phyloP scores from a whole-genome alignment of 1,284 basidiomycete genomes.

The Melampsora larici-populina region DNA sequence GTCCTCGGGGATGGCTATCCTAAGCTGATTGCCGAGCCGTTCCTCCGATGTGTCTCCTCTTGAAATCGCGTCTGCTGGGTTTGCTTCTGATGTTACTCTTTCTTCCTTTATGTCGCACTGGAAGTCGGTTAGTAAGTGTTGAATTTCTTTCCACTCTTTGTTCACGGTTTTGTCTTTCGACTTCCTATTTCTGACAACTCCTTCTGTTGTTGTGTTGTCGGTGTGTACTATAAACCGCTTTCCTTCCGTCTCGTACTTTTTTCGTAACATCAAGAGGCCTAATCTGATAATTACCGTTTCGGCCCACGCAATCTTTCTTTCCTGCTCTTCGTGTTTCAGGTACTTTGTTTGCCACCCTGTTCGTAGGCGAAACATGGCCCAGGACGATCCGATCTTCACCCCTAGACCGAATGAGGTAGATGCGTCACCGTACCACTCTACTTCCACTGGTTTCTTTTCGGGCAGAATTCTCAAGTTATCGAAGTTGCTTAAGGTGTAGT shows the following conservation, averaged over 20 bases:
- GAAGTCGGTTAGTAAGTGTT: not conserved
- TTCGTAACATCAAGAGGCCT: constrained; percentile 11
- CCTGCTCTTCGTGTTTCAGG: too few relatives aligned
- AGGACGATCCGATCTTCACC: too few relatives aligned
- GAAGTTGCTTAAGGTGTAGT: not conserved
- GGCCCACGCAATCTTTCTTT: not conserved
- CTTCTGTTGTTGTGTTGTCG: too few relatives aligned
- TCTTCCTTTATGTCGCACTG: not conserved
- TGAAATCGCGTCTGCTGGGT: not conserved
- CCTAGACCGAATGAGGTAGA: constrained; percentile 4
- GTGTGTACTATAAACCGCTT: not conserved
- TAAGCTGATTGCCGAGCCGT: too few relatives aligned
- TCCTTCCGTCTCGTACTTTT: not conserved
- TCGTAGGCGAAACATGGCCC: not conserved
- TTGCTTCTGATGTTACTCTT: constrained; percentile 4
- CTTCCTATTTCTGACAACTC: too few relatives aligned
- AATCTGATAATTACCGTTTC: constrained; percentile 4
- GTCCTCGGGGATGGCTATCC: too few relatives aligned
- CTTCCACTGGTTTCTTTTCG: not conserved
- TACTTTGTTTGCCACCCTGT: not conserved
- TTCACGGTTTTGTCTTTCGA: too few relatives aligned
- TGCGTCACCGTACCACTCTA: constrained; percentile 6
- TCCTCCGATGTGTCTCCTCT: too few relatives aligned
- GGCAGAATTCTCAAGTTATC: not conserved
- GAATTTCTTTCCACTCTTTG: too few relatives aligned